Evolutionary conservation across 306 rosid genomes (phyloP).

Genomic region (Mucuna pruriens): DNA sequence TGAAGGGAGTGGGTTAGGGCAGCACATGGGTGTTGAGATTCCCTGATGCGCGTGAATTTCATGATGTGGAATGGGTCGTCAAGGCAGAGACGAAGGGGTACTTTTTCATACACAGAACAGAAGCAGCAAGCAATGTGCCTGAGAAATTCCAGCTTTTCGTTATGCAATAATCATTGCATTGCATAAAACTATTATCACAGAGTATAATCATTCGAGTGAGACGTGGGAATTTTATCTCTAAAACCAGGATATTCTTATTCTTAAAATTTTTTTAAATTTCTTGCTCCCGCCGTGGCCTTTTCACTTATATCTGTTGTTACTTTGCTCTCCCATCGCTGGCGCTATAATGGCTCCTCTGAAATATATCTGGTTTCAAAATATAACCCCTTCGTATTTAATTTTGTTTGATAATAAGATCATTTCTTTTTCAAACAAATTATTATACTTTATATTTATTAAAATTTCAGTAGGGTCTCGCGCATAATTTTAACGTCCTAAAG

Average conservation of each 20-base stretch:
- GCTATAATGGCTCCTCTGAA: not conserved
- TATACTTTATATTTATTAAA: no score
- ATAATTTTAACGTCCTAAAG: no score
- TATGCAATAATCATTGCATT: conserved; percentile 37
- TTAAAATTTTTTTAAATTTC: not conserved
- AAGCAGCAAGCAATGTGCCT: not conserved
- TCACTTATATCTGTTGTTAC: not conserved
- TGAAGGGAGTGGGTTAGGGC: not conserved
- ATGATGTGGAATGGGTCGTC: conserved; percentile 14
- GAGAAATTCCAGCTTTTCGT: conserved; percentile 36
- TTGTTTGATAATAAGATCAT: no score
- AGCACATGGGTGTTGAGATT: conserved; percentile 16
- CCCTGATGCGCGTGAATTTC: conserved; percentile 33
- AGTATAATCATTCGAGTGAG: conserved; percentile 8
- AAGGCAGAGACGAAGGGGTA: not conserved
- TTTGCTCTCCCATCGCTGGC: not conserved
- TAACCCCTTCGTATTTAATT: not conserved
- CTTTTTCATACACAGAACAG: not conserved
- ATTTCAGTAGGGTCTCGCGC: no score
- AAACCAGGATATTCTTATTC: not conserved
- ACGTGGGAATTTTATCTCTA: not conserved
- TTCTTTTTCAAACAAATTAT: no score
- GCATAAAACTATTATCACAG: not conserved
- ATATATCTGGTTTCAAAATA: not conserved
- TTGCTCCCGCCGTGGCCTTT: not conserved